These are phyloP conservation scores for Candida adriatica DNA, from an alignment of 805 yeast species.

Conservation along the genomic window DNA sequence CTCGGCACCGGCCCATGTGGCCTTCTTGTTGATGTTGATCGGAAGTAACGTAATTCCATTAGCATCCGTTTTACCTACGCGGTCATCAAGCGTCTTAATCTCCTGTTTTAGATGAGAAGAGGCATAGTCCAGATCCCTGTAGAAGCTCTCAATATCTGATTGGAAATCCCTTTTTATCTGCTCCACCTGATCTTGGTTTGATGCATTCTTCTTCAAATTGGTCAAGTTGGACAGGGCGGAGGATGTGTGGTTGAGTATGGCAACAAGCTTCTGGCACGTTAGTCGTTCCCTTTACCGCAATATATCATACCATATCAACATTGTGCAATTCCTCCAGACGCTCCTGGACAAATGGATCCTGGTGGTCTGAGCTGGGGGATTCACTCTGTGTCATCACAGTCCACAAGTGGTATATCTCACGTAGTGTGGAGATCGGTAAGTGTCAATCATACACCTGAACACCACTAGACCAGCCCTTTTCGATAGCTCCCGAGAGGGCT, in stretches of 20 bases:
- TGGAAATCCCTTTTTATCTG: constrained; percentile 34
- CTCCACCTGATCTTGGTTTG: constrained; percentile 18
- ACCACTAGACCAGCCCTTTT: not conserved
- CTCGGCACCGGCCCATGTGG: constrained; percentile 55
- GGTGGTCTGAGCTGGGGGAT: constrained; percentile 15
- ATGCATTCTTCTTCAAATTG: constrained; percentile 25
- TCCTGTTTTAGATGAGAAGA: constrained; percentile 60
- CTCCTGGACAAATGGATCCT: constrained; percentile 36
- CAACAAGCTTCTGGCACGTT: constrained; percentile 34
- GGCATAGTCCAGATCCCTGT: constrained; percentile 47
- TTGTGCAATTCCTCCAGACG: constrained; percentile 45
- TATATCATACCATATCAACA: constrained; percentile 40
- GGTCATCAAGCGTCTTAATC: constrained; percentile 55
- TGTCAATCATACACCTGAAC: too few species aligned
- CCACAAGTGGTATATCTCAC: too few species aligned
- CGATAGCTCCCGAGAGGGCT: not conserved
- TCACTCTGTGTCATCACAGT: too few species aligned
- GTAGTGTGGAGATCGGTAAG: too few species aligned
- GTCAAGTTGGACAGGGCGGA: constrained; percentile 36
- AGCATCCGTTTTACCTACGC: constrained; percentile 42
- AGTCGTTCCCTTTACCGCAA: not conserved
- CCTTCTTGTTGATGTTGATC: constrained; percentile 60
- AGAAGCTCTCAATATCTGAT: constrained; percentile 39
- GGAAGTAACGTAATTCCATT: constrained; percentile 54
- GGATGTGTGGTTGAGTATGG: constrained; percentile 43